Evolutionary conservation across 441 rosid species (phyloP).

Genomic region (Geranium incanum): DNA sequence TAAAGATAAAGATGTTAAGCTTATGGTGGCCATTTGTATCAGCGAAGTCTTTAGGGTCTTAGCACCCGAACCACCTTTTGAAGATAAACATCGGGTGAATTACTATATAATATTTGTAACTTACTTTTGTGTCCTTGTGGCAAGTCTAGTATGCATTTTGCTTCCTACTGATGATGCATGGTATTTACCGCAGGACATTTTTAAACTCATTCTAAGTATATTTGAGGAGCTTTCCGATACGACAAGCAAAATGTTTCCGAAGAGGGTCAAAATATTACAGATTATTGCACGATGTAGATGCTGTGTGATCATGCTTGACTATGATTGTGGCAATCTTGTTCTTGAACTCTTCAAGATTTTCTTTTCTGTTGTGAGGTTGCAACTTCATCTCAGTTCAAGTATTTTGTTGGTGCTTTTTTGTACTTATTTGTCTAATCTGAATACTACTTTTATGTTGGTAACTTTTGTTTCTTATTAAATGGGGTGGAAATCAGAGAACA

Average conservation of each 20-base stretch:
- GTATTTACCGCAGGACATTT: constrained; percentile 48
- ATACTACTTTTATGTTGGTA: neutral
- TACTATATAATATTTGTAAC: neutral
- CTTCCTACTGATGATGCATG: constrained; percentile 2
- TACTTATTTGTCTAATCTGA: neutral
- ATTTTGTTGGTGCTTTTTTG: constrained; percentile 8
- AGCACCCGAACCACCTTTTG: constrained; percentile 82
- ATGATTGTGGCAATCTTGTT: constrained; percentile 54
- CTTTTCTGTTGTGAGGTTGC: constrained; percentile 74
- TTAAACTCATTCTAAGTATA: constrained; percentile 48
- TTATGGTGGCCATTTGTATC: constrained; percentile 65
- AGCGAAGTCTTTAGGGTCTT: constrained; percentile 63
- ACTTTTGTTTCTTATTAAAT: neutral
- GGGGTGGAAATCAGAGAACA: neutral
- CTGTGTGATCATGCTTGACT: constrained; percentile 69
- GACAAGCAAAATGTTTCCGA: constrained; percentile 55
- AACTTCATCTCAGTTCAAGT: constrained; percentile 9
- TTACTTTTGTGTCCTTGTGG: constrained; percentile 10
- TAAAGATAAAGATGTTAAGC: constrained; percentile 63
- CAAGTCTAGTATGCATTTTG: neutral
- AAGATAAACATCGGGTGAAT: constrained; percentile 59
- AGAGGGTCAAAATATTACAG: constrained; percentile 79
- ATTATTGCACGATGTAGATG: constrained; percentile 64
- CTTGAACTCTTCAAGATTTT: constrained; percentile 66
- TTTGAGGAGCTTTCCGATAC: constrained; percentile 65